These are phyloP conservation scores for Cladochytrium replicatum DNA, from an alignment of 192 early-diverging fungal genomes.

Conservation along the genomic window DNA sequence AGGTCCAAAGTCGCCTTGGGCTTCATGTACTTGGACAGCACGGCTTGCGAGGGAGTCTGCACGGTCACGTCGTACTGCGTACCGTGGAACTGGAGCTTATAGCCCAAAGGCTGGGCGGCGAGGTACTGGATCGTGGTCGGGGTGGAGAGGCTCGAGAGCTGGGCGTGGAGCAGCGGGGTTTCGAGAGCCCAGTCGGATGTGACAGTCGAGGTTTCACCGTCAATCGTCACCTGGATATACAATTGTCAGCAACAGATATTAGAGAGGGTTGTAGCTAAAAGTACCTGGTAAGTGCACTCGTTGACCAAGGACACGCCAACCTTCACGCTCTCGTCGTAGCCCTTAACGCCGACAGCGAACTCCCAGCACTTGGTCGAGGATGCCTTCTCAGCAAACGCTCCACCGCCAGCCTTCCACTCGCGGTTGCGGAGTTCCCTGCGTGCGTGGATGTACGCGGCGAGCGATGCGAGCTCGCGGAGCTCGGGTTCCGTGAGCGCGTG, in stretches of 20 bases:
- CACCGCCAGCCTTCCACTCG: constrained; percentile 39
- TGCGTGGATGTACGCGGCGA: constrained; percentile 55
- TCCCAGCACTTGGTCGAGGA: background rate
- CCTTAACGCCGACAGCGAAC: background rate
- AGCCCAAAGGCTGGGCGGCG: constrained; percentile 60
- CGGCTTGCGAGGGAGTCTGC: constrained; percentile 47
- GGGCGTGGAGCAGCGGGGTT: constrained; percentile 53
- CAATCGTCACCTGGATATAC: constrained; percentile 9
- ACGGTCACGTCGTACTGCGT: constrained; percentile 67
- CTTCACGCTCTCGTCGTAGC: too few relatives aligned
- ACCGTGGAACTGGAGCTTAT: constrained; percentile 71
- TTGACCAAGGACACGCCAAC: too few relatives aligned
- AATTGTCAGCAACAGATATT: too few relatives aligned
- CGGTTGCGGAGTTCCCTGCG: constrained; percentile 54
- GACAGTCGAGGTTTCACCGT: constrained; percentile 20
- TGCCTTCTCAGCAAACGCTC: too few relatives aligned
- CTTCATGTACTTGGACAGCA: constrained; percentile 60
- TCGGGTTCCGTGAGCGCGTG: constrained; percentile 43
- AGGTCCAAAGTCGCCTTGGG: constrained; percentile 61
- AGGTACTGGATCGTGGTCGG: constrained; percentile 60
- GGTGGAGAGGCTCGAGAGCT: constrained; percentile 23
- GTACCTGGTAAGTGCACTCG: too few relatives aligned
- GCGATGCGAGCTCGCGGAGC: constrained; percentile 51
- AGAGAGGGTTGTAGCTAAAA: background rate
- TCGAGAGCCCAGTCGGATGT: constrained; percentile 63